A percentile compares a stretch with the other conserved stretches of the same genome.
These are phyloP conservation scores for Sequoia sempervirens DNA, from an alignment of 75 land plant species.

Conservation along the genomic window DNA sequence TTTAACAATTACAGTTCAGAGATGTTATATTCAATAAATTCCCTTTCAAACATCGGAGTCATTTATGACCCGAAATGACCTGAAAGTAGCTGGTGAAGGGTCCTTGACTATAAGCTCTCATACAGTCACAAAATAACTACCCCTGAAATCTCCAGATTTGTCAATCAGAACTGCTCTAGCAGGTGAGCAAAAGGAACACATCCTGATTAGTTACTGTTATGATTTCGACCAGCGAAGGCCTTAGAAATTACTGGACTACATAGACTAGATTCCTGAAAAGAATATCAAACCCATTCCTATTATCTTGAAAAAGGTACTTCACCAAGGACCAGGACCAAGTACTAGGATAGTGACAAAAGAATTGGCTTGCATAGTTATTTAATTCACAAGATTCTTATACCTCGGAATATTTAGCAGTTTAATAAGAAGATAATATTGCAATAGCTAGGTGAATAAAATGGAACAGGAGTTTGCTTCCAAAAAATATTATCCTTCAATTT, in stretches of 20 bases:
- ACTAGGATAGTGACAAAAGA: background rate
- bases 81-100: background rate
- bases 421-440: background rate
- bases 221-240: background rate
- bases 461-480: conserved; percentile 1
- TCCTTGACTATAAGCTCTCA: background rate
- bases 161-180: background rate
- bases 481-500: background rate
- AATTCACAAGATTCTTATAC: conserved; percentile 1
- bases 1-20: background rate
- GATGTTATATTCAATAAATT: background rate
- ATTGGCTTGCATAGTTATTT: conserved; percentile 4
- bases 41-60: background rate
- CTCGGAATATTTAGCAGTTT: background rate
- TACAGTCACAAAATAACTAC: background rate
- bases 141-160: background rate
- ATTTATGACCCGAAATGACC: background rate
- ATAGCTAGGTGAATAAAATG: background rate
- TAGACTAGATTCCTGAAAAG: background rate
- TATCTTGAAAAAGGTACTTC: conserved; percentile 2
- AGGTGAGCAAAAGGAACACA: background rate
- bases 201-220: background rate
- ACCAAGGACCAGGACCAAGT: background rate
- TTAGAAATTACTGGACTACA: background rate
- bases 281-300: conserved; percentile 1